These are phyloP conservation scores for Triticum turgidum DNA, from an alignment of 176 grass and related monocot genomes.

Conservation along the genomic window DNA sequence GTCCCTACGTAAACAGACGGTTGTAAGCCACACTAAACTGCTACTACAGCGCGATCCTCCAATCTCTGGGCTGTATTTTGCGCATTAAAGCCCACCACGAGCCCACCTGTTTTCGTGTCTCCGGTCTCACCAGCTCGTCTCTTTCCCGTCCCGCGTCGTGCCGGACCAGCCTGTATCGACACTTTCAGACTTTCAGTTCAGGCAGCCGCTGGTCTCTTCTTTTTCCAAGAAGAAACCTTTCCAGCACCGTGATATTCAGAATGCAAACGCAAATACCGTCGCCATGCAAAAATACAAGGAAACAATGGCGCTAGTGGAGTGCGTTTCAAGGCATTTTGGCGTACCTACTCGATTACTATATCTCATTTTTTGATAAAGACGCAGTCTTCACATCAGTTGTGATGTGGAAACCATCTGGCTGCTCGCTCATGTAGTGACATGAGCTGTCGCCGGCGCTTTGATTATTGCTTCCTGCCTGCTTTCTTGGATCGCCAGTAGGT, in stretches of 20 bases:
- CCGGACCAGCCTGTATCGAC: neutral
- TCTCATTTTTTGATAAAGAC: neutral
- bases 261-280: neutral
- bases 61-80: neutral
- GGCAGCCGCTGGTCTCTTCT: neutral
- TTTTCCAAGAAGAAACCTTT: neutral
- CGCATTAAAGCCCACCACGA: neutral
- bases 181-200: neutral
- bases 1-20: neutral
- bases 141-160: neutral
- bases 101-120: neutral
- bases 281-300: neutral
- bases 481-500: neutral
- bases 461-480: neutral
- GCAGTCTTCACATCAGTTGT: neutral
- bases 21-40: neutral
- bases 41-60: neutral
- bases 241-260: neutral
- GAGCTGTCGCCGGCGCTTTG: neutral
- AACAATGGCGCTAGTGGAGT: neutral
- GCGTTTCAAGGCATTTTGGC: neutral
- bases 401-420: neutral
- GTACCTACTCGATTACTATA: neutral
- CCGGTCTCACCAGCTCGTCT: neutral
- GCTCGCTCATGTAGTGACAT: neutral